phyloP scores from a whole-genome alignment of 2,329 filamentous ascomycete species.

The Stemphylium beticola region DNA sequence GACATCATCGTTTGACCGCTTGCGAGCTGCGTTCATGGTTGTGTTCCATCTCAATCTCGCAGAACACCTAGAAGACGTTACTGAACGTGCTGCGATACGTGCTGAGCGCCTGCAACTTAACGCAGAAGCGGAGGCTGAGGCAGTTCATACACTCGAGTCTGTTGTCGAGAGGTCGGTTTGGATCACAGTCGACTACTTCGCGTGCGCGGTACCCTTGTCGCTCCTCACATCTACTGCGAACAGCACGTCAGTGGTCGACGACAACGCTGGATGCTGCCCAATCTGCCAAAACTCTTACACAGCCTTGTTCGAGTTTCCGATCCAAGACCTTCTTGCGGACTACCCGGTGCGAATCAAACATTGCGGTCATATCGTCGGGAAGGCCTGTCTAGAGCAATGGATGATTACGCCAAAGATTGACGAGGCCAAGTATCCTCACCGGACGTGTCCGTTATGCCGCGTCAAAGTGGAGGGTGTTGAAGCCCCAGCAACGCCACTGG shows the following conservation, averaged over 20 bases:
- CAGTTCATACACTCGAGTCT: neutral
- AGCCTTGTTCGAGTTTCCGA: constrained; percentile 10
- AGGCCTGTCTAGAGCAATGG: constrained; percentile 32
- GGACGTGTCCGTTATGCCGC: constrained; percentile 31
- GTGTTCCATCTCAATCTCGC: constrained; percentile 22
- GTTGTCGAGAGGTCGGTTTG: constrained; percentile 8
- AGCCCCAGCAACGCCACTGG: neutral
- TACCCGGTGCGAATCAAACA: constrained; percentile 34
- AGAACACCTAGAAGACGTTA: constrained; percentile 6
- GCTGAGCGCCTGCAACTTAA: constrained; percentile 2
- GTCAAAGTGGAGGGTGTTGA: constrained; percentile 21
- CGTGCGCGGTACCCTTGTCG: constrained; percentile 26
- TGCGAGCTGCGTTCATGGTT: constrained; percentile 16
- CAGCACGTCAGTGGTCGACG: neutral
- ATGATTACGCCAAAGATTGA: constrained; percentile 29
- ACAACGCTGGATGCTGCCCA: constrained; percentile 21
- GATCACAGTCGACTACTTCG: constrained; percentile 25
- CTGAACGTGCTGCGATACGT: neutral
- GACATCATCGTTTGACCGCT: constrained; percentile 6
- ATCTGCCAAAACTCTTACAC: constrained; percentile 32
- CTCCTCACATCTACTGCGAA: neutral
- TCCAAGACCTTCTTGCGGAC: constrained; percentile 25
- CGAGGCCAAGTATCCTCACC: constrained; percentile 26
- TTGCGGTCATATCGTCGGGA: constrained; percentile 35
- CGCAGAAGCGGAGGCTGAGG: neutral